These are phyloP conservation scores for Lipomyces mesembrius DNA, from an alignment of 805 yeast species.

Conservation along the genomic window DNA sequence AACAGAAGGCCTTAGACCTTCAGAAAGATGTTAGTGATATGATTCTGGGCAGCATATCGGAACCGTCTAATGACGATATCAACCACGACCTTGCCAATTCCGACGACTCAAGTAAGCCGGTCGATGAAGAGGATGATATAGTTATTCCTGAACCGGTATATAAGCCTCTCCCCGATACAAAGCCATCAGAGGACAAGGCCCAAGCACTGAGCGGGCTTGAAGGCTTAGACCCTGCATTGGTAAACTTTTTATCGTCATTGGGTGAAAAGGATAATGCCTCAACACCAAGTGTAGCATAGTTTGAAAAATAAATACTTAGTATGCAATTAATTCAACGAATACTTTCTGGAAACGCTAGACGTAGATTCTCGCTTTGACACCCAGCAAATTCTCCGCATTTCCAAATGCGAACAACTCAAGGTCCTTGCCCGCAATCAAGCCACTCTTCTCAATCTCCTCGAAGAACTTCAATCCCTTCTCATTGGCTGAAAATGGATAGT, in stretches of 20 bases:
- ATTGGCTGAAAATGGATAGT: conserved; percentile 14
- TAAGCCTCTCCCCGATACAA: conserved; percentile 11
- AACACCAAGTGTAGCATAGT: not conserved
- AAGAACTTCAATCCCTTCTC: conserved; percentile 6
- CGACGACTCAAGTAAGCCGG: not conserved
- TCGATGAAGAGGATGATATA: conserved; percentile 16
- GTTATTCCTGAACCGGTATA: conserved; percentile 27
- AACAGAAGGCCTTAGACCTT: conserved; percentile 30
- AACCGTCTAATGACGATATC: conserved; percentile 2
- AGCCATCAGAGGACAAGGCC: conserved; percentile 5
- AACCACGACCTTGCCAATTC: conserved; percentile 8
- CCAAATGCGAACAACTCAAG: conserved; percentile 10
- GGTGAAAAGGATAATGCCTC: conserved; percentile 9
- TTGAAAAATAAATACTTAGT: not conserved
- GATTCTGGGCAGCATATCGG: conserved; percentile 14
- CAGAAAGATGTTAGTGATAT: conserved; percentile 22
- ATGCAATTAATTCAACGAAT: conserved; percentile 1
- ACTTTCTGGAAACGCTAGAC: conserved; percentile 5
- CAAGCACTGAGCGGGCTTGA: conserved; percentile 10
- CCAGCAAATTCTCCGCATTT: conserved; percentile 11
- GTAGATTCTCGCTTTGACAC: conserved; percentile 11
- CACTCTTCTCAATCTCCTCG: conserved; percentile 9
- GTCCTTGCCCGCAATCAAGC: conserved; percentile 7
- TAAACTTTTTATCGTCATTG: conserved; percentile 26
- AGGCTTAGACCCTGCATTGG: conserved; percentile 33